A percentile compares a stretch with the other conserved stretches of the same genome.
phyloP scores from a whole-genome alignment of 1,284 basidiomycete species.

The Microbotryomycetes sp. region DNA sequence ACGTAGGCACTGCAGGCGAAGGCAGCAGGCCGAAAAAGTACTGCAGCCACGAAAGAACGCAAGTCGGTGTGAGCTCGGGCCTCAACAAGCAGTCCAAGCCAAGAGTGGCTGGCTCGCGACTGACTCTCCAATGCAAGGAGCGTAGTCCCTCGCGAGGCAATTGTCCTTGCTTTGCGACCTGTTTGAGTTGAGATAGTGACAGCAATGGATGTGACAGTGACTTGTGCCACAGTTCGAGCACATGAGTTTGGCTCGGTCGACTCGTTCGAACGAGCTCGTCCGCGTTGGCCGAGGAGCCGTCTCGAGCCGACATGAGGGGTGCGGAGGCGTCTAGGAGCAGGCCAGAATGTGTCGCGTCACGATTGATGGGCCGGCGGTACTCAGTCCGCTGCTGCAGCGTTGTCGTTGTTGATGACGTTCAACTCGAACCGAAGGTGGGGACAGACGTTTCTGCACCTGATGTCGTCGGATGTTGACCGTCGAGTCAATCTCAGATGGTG shows the following conservation, averaged over 20 bases:
- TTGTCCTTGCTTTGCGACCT: conserved; percentile 30
- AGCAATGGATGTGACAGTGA: conserved; percentile 43
- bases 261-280: background rate
- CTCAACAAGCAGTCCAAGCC: background rate
- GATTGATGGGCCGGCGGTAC: too few species aligned
- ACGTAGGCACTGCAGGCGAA: conserved; percentile 38
- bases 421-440: too few species aligned
- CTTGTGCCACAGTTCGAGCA: conserved; percentile 35
- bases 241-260: background rate
- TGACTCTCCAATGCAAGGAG: conserved; percentile 45
- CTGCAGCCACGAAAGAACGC: conserved; percentile 26
- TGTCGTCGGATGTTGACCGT: too few species aligned
- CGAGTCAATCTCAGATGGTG: too few species aligned
- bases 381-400: too few species aligned
- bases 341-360: too few species aligned
- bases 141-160: conserved; percentile 22
- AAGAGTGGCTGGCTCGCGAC: conserved; percentile 12
- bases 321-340: too few species aligned
- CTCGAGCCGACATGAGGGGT: too few species aligned
- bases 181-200: conserved; percentile 39
- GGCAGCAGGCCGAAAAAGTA: conserved; percentile 44
- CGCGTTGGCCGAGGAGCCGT: conserved; percentile 5
- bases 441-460: too few species aligned
- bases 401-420: too few species aligned
- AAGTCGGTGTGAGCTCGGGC: background rate